phyloP scores from a whole-genome alignment of 805 yeast species.

The Candida rishiriensis region DNA sequence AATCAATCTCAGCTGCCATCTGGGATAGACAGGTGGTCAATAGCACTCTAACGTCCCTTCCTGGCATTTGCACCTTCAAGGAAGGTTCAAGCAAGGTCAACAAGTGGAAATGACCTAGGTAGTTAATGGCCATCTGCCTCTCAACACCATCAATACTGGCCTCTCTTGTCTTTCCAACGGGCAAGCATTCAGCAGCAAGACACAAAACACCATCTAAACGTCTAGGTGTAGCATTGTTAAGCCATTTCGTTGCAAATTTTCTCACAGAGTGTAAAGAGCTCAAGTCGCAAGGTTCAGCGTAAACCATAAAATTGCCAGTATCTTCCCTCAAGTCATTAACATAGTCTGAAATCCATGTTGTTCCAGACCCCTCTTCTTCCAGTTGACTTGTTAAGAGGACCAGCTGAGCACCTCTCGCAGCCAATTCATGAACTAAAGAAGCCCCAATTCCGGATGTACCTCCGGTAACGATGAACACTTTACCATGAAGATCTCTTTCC shows the following conservation, averaged over 20 bases:
- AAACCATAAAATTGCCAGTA: slow-evolving; percentile 70
- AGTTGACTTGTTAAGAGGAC: slow-evolving; percentile 60
- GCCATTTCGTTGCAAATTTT: slow-evolving; percentile 90
- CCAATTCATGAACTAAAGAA: slow-evolving; percentile 66
- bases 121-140: slow-evolving; percentile 77
- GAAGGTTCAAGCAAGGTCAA: slow-evolving; percentile 79
- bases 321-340: slow-evolving; percentile 69
- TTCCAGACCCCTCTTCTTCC: slow-evolving; percentile 41
- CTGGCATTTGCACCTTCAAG: slow-evolving; percentile 85
- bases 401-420: slow-evolving; percentile 80
- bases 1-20: slow-evolving; percentile 62
- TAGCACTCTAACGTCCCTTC: slow-evolving; percentile 83
- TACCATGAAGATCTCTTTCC: slow-evolving; percentile 91
- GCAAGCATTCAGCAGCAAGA: slow-evolving; percentile 79
- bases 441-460: slow-evolving; percentile 93
- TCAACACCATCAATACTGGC: slow-evolving; percentile 82
- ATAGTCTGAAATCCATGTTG: slow-evolving; percentile 69
- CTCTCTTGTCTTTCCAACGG: slow-evolving; percentile 61
- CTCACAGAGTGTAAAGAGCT: slow-evolving; percentile 70
- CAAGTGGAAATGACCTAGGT: slow-evolving; percentile 75
- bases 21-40: slow-evolving; percentile 78
- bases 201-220: slow-evolving; percentile 86
- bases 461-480: slow-evolving; percentile 81
- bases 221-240: slow-evolving; percentile 86
- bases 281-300: slow-evolving; percentile 88